Conservation (phyloP, 2,329 filamentous ascomycete genomes). For the Coniochaeta sp. region DNA sequence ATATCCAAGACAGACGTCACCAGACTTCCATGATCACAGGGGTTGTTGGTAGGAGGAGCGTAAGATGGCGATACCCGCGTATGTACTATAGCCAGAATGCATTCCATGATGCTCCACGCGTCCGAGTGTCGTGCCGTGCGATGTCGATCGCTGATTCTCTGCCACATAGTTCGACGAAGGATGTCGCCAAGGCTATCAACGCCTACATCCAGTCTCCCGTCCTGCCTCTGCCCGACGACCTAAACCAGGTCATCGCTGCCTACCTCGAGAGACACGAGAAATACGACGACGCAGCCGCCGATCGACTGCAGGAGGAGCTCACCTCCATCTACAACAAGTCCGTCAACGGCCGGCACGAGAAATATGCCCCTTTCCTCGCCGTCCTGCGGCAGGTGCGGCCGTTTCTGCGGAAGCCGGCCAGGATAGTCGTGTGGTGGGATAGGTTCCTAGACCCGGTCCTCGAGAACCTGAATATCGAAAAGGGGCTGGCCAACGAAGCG, state of each 20-base stretch:
- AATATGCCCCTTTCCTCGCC: constrained; percentile 61
- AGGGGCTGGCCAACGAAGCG: constrained; percentile 56
- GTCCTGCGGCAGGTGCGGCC: constrained; percentile 59
- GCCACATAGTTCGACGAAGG: constrained; percentile 51
- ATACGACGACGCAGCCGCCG: constrained; percentile 61
- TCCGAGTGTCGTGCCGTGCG: neutral
- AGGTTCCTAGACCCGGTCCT: constrained; percentile 48
- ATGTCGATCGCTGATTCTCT: neutral
- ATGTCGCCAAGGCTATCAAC: constrained; percentile 51
- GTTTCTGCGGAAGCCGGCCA: constrained; percentile 53
- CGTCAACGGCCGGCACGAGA: constrained; percentile 47
- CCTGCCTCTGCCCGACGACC: constrained; percentile 59
- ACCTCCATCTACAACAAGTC: constrained; percentile 58
- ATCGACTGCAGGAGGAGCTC: constrained; percentile 68
- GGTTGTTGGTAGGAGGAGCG: neutral
- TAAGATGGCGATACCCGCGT: neutral
- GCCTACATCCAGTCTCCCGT: constrained; percentile 39
- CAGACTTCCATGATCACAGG: neutral
- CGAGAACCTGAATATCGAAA: constrained; percentile 51
- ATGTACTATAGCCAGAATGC: neutral
- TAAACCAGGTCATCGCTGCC: constrained; percentile 52
- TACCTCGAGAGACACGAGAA: constrained; percentile 63
- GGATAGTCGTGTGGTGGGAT: constrained; percentile 67
- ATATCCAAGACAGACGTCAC: neutral
- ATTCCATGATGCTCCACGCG: neutral